Evolutionary conservation across 2,329 filamentous ascomycete species (phyloP).

Genomic region (Monosporascus cannonballus): DNA sequence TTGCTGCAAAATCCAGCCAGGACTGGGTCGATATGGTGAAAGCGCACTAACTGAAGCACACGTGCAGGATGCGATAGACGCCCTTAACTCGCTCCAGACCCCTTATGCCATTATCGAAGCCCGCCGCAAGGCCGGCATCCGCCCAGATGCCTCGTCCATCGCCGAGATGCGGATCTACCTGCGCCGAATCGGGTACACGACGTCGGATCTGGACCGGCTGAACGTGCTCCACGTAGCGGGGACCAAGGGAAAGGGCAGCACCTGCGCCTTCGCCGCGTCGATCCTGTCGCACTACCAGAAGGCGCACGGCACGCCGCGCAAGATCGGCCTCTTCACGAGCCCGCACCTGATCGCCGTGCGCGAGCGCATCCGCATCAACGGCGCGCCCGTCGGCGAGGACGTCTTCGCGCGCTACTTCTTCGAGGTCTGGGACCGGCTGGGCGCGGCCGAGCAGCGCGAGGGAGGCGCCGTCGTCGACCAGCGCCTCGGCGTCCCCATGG

Average conservation of each 20-base stretch:
- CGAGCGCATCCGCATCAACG: conserved; percentile 61
- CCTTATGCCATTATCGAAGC: conserved; percentile 77
- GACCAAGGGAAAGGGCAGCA: conserved; percentile 73
- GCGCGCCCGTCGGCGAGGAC: conserved; percentile 48
- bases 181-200: conserved; percentile 68
- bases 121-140: conserved; percentile 66
- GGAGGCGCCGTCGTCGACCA: conserved; percentile 22
- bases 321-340: conserved; percentile 61
- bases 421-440: conserved; percentile 57
- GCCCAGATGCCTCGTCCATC: conserved; percentile 63
- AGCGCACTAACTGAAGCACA: no score
- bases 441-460: conserved; percentile 24
- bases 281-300: conserved; percentile 50
- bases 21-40: no score
- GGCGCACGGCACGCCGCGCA: conserved; percentile 28
- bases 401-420: conserved; percentile 63
- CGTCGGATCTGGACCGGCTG: conserved; percentile 48
- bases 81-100: conserved; percentile 85
- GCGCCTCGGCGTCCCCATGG: conserved; percentile 23
- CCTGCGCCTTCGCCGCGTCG: conserved; percentile 60
- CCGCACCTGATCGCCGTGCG: conserved; percentile 63
- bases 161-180: conserved; percentile 78
- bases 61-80: conserved; percentile 71
- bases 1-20: neutral
- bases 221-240: conserved; percentile 67